Evolutionary conservation across 352 stramenopile genomes (phyloP), one percentile per base, ranked within the genome.

Genomic region (Pythium dissimile): DNA sequence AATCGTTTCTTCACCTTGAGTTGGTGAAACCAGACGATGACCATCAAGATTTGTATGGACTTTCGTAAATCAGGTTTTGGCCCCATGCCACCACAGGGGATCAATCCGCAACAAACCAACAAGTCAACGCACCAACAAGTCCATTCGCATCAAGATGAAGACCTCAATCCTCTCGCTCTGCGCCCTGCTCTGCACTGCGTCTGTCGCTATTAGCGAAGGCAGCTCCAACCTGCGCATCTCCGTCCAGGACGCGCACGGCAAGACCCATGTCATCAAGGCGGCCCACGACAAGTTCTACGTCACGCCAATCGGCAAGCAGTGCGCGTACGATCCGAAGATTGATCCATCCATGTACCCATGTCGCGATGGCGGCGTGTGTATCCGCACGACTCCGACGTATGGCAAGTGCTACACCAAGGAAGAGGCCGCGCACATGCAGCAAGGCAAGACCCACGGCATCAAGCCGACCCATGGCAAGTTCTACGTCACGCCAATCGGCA

Each of bases 321-420:
- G 78, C 64, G 72, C 73, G 27, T 88, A 80, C 64, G 75, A 86
- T 59, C 71, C 46, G 46, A 76, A 65, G 43, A 64, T 79, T 37
- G 75, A 84, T 41, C 65, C 75, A 12, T 66, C 66, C 23, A 44
- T 84, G 62, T 86, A 88, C 42, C 78, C 75, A 27, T 88, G 78
- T 57, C 55, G 55, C 23, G 73, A 75, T 9, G 39, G 38, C 26
- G 64, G 73, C 35, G 59, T 72, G 3, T 88, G 78, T 45, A 54
- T 84, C 32, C 75, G 75, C 7, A 64, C 75, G 32, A 88, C 80
- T 60, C 72, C 75, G 57, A 79, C 73, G 23, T 84, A 80, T 51
- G 77, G 77, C 47, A 52, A 71, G 13, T 88, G 77, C 62, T 59
- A 63, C 34, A 49, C 73, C 21, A 48, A 75, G 32, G 51, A 52